Evolutionary conservation across 768 basidiomycete species (phyloP), one percentile per base, ranked within the genome.

Genomic region (Suillus weaverae): DNA sequence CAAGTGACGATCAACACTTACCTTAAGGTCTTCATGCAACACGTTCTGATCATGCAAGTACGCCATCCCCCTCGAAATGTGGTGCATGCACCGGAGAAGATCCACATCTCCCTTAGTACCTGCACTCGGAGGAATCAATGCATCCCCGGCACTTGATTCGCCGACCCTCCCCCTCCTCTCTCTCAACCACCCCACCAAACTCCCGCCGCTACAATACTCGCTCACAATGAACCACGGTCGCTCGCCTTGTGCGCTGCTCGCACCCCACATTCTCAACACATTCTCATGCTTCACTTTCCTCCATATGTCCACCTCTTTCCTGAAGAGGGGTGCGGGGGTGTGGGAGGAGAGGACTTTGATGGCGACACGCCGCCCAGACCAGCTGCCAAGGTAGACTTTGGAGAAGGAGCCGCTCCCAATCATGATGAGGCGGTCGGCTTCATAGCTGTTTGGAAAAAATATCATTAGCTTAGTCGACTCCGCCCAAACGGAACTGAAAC

Each of bases 1-100:
- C 38, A 55, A 46, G 48, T 20, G 61, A 26, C 32, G 11, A 41
- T 35, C 43, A 36, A 50, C 13, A 70, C 79, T 61, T 39, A 89
- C 91, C 82, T 93, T 94, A 59, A 95, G 80, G 75, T 94, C 90
- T 1, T 92, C 92, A 71, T 95, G 93, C 14, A 74, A 57, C 6
- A 77, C 61, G 1, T 48, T 26, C 51, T 70, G 61, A 46, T 54
- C 62, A 18, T 68, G 67, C 16, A 70, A 67, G 60, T 68, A 68
- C 36, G 32, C 63, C 65, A 68, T 65, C 30, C 67, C 67, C 11
- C 55, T 60, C 43, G 67, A 68, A 22, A 70, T 57, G 10, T 70
- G 62, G 22, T 62, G 57, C 6, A 68, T 35, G 69, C 68, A 63
- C 62, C 44, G 60, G 26, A 55, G 38, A 22, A 30, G 48, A 26